These are phyloP conservation scores for Macrotyloma uniflorum DNA, from an alignment of 306 rosid genomes.

Conservation along the genomic window DNA sequence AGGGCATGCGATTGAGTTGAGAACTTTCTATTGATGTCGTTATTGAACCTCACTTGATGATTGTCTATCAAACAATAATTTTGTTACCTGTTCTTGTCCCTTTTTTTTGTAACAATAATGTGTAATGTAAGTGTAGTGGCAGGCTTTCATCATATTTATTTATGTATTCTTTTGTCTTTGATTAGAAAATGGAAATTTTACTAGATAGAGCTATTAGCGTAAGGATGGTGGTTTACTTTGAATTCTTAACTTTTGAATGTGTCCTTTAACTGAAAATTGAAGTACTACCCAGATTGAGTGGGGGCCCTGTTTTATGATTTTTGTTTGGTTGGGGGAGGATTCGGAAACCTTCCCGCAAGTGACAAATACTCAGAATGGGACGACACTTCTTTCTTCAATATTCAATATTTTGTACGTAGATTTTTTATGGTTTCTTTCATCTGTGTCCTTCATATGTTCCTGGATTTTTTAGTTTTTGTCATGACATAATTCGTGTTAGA, in stretches of 20 bases:
- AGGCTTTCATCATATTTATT: not conserved
- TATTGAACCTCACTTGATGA: constrained; percentile 1
- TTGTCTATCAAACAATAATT: constrained; percentile 8
- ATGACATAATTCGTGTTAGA: not conserved
- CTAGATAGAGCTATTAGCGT: not conserved
- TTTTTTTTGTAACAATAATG: not conserved
- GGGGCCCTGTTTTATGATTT: not conserved
- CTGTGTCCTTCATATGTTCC: not conserved
- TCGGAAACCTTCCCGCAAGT: not conserved
- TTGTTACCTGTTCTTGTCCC: not conserved
- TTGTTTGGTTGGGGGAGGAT: not conserved
- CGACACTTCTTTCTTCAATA: not conserved
- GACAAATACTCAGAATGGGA: not conserved
- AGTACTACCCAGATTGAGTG: not conserved
- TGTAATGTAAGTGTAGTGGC: not conserved
- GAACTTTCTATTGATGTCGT: not conserved
- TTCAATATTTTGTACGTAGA: not conserved
- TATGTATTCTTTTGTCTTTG: not conserved
- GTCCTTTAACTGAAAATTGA: not conserved
- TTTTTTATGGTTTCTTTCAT: no score
- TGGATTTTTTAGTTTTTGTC: not conserved
- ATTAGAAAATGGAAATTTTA: not conserved
- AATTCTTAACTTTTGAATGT: not conserved
- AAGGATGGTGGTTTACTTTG: not conserved
- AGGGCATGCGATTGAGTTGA: not conserved